Base-by-base conservation (phyloP, 2,329 filamentous ascomycete species). In the Fusarium goolgardi region DNA sequence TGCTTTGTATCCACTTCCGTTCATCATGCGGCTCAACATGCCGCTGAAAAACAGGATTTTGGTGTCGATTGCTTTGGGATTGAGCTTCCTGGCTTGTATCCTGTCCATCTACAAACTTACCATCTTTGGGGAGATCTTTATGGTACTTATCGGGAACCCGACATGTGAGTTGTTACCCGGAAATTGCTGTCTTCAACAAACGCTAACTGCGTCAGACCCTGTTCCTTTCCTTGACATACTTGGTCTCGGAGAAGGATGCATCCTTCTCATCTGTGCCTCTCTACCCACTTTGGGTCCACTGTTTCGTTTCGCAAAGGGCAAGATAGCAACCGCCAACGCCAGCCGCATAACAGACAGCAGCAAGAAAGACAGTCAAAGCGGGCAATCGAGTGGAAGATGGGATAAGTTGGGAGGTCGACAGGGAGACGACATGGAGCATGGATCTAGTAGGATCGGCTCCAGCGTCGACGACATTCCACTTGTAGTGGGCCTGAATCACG, bases 1-100 rank as follows among this genome's bases (percentile, higher is more conserved):
- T 34, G 73, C 73, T 3, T 20, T 73, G 4, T 74, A 74, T 13
- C 72, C 73, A 6, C 67, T 74, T 2, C 70, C 68, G 1, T 75
- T 75, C 15, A 65, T 75, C 9, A 74, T 73, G 73, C 63, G 57
- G 13, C 59, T 74, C 11, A 74, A 74, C 20, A 75, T 75, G 73
- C 63, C 72, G 2, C 58, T 73, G 6, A 72, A 65, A 35, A 67
- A 64, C 20, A 63, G 72, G 3, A 44, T 74, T 39, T 52, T 70
- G 1, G 72, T 74, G 12, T 75, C 67, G 6, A 39, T 61, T n/a
- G 72, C 73, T 2, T 56, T 74, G 15, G 70, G 72, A 2, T 54
- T 75, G 25, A 75, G 70, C 39, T 50, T 65, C 7, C 25, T 73
- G 37, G 73, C 70, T 6, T 74, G 58, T 13, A 59, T 71, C 20